Evolutionary conservation across 208 protist species (phyloP).

Genomic region (Jaenimonas drosophilae): DNA sequence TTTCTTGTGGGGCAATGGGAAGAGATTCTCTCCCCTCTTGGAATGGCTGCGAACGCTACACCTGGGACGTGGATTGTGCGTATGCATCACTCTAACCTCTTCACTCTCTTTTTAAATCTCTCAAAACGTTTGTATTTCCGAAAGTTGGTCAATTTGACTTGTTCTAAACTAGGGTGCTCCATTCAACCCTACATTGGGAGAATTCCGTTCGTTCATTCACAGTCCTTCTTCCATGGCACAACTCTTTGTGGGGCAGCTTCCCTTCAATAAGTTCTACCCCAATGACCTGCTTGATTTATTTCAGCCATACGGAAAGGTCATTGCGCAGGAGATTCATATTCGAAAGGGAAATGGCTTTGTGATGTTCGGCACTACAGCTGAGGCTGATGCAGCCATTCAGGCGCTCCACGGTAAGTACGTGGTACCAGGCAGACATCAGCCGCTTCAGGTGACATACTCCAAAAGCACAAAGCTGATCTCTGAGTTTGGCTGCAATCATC

Average conservation of each 20-base stretch:
- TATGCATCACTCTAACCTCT: too few species aligned
- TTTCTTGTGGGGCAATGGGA: constrained; percentile 1
- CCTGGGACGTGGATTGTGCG: too few species aligned
- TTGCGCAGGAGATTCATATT: constrained; percentile 27
- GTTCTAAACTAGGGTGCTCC: too few species aligned
- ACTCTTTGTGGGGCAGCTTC: constrained; percentile 11
- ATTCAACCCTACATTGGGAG: too few species aligned
- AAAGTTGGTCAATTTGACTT: too few species aligned
- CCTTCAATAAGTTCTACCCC: constrained; percentile 38
- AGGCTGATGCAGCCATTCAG: constrained; percentile 45
- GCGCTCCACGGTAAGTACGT: constrained; percentile 32
- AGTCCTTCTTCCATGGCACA: not conserved
- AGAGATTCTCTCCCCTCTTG: not conserved
- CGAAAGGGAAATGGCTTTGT: constrained; percentile 20
- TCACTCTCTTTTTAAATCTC: not conserved
- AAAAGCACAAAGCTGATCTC: constrained; percentile 43
- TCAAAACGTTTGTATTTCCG: not conserved
- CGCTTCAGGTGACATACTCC: constrained; percentile 56
- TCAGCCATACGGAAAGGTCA: constrained; percentile 18
- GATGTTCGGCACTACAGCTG: constrained; percentile 18
- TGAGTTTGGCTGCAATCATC: constrained; percentile 48
- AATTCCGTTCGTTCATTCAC: too few species aligned
- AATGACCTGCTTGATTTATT: constrained; percentile 30
- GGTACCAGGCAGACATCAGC: constrained; percentile 39
- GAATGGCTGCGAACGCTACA: too few species aligned